Conservation (phyloP, 225 moss, liverwort and hornwort genomes). For the Pseudoscleropodium purum region DNA sequence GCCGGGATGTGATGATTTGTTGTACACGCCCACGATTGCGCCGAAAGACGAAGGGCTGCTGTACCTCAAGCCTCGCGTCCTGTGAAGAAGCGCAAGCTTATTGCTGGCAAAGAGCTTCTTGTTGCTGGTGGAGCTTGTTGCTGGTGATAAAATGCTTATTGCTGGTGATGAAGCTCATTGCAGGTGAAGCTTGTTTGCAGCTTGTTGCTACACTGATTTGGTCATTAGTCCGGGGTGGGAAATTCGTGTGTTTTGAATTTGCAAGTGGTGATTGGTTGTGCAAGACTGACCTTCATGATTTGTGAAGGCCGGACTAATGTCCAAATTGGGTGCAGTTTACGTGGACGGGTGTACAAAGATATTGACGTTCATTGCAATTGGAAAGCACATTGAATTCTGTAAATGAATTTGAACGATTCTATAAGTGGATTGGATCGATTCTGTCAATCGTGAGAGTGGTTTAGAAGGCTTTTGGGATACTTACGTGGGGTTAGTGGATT, state of each 20-base stretch:
- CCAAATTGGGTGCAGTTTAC: conserved; percentile 6
- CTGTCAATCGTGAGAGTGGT: background rate
- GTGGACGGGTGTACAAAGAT: background rate
- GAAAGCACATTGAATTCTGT: background rate
- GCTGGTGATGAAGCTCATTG: background rate
- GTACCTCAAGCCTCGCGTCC: conserved; percentile 11
- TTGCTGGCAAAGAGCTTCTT: background rate
- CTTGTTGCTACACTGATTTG: background rate
- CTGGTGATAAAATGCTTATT: background rate
- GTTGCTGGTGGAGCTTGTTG: background rate
- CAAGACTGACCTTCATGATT: background rate
- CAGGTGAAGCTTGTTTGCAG: background rate
- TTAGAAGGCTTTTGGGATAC: background rate
- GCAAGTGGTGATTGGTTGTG: background rate
- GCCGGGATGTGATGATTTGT: conserved; percentile 60
- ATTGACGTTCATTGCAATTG: background rate
- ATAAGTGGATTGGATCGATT: background rate
- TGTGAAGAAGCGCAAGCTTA: background rate
- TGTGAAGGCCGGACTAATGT: background rate
- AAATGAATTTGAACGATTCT: background rate
- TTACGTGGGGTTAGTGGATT: background rate
- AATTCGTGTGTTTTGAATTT: background rate
- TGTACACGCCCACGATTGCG: conserved; percentile 76
- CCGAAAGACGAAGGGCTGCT: conserved; percentile 77
- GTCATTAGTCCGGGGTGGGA: conserved; percentile 1